Evolutionary conservation across 2,329 filamentous ascomycete species (phyloP).

Genomic region (Xylogone sp.): DNA sequence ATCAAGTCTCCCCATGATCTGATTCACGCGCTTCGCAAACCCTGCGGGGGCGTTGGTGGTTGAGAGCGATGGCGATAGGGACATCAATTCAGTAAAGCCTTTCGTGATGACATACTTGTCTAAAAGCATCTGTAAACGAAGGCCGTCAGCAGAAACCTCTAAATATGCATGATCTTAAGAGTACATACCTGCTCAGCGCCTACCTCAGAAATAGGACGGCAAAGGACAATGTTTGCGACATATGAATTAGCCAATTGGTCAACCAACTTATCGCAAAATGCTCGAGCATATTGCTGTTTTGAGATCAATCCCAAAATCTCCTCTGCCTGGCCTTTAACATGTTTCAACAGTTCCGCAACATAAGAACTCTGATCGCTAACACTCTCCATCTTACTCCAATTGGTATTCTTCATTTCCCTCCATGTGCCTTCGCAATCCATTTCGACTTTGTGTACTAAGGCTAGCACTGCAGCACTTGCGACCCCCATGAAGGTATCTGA

Average conservation of each 20-base stretch:
- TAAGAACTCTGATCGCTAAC: conserved; percentile 94
- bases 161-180: too few relatives aligned
- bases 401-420: conserved; percentile 96
- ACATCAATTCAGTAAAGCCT: conserved; percentile 68
- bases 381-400: conserved; percentile 90
- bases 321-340: conserved; percentile 65
- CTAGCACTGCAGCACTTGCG: conserved; percentile 79
- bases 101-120: conserved; percentile 91
- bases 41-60: conserved; percentile 38
- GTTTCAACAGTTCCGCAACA: conserved; percentile 73
- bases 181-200: conserved; percentile 78
- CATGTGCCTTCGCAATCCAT: conserved; percentile 79
- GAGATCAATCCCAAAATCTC: conserved; percentile 75
- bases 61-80: conserved; percentile 37
- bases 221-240: conserved; percentile 80
- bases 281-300: conserved; percentile 90
- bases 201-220: conserved; percentile 86
- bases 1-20: conserved; percentile 82
- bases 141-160: conserved; percentile 5
- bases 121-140: conserved; percentile 71
- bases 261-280: conserved; percentile 94
- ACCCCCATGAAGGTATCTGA: conserved; percentile 95
- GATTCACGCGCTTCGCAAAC: conserved; percentile 83
- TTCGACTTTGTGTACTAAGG: conserved; percentile 81
- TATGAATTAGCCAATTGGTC: conserved; percentile 79